Evolutionary conservation across 306 rosid species (phyloP).

Genomic region (Glycine soja): DNA sequence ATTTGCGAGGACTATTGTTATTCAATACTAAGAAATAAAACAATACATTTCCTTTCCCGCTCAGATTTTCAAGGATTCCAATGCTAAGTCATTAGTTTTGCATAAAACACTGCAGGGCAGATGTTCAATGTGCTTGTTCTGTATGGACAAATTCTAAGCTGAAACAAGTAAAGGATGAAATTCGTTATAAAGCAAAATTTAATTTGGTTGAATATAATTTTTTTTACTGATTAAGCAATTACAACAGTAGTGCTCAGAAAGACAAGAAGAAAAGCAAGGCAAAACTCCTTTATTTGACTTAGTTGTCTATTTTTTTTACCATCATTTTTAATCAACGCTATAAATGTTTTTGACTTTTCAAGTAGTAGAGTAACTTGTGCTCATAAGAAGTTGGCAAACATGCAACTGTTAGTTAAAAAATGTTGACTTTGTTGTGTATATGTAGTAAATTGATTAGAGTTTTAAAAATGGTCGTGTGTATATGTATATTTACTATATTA

Average conservation of each 20-base stretch:
- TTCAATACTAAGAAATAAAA: conserved; percentile 15
- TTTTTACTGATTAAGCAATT: background rate
- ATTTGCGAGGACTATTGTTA: conserved; percentile 13
- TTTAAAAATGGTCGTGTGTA: background rate
- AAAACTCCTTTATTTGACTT: conserved; percentile 1
- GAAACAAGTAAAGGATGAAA: conserved; percentile 1
- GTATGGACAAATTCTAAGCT: conserved; percentile 18
- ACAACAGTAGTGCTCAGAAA: background rate
- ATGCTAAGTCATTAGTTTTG: background rate
- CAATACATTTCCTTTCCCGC: conserved; percentile 7
- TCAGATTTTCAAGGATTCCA: background rate
- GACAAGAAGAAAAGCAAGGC: background rate
- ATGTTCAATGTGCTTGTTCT: conserved; percentile 1
- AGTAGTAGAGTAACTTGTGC: background rate
- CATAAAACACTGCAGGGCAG: conserved; percentile 12
- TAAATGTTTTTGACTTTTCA: background rate
- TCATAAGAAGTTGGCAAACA: conserved; percentile 4
- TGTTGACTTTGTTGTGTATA: conserved; percentile 2
- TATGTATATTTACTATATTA: background rate
- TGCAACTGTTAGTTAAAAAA: background rate
- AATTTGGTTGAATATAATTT: conserved; percentile 7
- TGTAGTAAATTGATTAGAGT: background rate
- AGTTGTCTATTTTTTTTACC: background rate
- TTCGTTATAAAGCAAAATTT: background rate
- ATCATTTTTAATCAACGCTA: background rate